A percentile compares a stretch with the other conserved stretches of the same genome.
Conservation (phyloP, 1,284 basidiomycete species). For the Tilletia setariae region DNA sequence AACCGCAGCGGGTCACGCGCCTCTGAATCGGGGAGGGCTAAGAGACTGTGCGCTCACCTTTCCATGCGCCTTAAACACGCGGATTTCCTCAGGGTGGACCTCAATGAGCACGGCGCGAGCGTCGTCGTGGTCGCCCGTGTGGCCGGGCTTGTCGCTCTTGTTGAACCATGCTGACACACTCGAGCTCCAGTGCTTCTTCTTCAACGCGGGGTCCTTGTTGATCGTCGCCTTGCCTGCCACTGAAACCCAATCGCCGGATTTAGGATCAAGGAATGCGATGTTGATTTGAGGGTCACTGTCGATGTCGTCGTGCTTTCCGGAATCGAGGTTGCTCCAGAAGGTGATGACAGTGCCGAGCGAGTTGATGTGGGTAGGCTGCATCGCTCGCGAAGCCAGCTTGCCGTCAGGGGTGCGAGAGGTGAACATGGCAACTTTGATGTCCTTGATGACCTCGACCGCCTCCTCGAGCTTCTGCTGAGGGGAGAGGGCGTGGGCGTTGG, state of each 20-base stretch:
- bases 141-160: conserved; percentile 78
- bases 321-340: conserved; percentile 43
- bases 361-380: conserved; percentile 69
- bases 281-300: conserved; percentile 40
- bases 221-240: conserved; percentile 68
- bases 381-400: conserved; percentile 74
- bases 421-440: conserved; percentile 64
- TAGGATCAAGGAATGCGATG: conserved; percentile 65
- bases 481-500: conserved; percentile 18
- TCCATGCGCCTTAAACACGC: conserved; percentile 37
- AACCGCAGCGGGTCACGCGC: no score
- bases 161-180: conserved; percentile 70
- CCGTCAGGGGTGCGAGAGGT: conserved; percentile 74
- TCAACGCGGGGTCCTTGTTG: conserved; percentile 35
- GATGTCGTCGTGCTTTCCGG: conserved; percentile 43
- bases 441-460: conserved; percentile 34
- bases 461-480: conserved; percentile 39
- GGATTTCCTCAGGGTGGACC: conserved; percentile 69
- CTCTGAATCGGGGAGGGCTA: no score
- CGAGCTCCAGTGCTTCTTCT: conserved; percentile 46
- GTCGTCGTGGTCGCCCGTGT: conserved; percentile 75
- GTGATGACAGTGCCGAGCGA: conserved; percentile 48
- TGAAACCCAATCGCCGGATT: conserved; percentile 77
- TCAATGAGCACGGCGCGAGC: conserved; percentile 78
- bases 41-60: no score